Percentiles rank a stretch among this genome's conserved stretches.
Conservation (phyloP, 768 basidiomycete genomes). For the Amanita muscaria region DNA sequence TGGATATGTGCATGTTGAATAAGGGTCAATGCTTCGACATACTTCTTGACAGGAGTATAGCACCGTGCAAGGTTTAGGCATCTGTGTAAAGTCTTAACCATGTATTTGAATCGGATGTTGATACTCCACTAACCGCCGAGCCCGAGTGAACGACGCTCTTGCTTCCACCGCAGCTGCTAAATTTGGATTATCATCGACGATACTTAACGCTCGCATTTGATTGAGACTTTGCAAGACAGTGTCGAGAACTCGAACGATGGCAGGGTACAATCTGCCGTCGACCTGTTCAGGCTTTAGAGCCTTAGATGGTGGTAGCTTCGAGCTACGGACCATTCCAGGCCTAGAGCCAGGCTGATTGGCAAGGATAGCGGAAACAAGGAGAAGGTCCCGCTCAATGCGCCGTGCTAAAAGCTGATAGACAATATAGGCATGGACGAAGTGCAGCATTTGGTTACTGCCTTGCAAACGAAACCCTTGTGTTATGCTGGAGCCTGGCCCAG, state of each 20-base stretch:
- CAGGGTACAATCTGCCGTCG: constrained; percentile 72
- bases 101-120: constrained; percentile 2
- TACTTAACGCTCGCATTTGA: constrained; percentile 74
- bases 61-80: constrained; percentile 71
- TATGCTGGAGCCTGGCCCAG: constrained; percentile 18
- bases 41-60: constrained; percentile 61
- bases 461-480: constrained; percentile 28
- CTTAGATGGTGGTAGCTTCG: constrained; percentile 23
- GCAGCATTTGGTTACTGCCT: constrained; percentile 21
- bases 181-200: constrained; percentile 85
- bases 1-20: constrained; percentile 65
- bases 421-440: constrained; percentile 82
- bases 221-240: constrained; percentile 76
- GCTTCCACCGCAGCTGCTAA: constrained; percentile 73
- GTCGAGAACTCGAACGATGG: constrained; percentile 82
- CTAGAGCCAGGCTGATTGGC: constrained; percentile 29
- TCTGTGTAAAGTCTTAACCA: constrained; percentile 26
- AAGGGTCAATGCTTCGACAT: constrained; percentile 64
- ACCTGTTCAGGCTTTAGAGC: constrained; percentile 32
- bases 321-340: constrained; percentile 11
- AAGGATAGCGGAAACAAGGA: constrained; percentile 63
- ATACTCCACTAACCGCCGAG: constrained; percentile 43
- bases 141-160: constrained; percentile 64
- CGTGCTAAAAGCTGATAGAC: constrained; percentile 81
- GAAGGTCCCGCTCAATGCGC: constrained; percentile 82